phyloP scores from a whole-genome alignment of 768 basidiomycete genomes.

The Boletus fagicola region DNA sequence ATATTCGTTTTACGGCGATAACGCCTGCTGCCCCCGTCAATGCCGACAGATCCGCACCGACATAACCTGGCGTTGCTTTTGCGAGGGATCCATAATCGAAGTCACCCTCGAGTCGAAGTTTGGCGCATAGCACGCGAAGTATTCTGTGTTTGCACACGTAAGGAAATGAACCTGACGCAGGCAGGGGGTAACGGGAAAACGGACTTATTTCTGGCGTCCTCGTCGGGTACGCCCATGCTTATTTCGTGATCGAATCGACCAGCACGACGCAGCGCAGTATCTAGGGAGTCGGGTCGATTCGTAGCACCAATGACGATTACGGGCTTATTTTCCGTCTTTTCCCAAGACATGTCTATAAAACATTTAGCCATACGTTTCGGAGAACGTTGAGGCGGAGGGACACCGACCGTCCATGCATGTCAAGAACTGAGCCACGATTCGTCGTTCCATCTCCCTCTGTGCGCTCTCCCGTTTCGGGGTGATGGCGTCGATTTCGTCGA shows the following conservation, averaged over 20 bases:
- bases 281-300: conserved; percentile 92
- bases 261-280: conserved; percentile 88
- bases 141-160: conserved; percentile 53
- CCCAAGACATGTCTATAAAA: conserved; percentile 91
- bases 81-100: conserved; percentile 86
- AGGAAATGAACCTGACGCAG: background rate
- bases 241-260: conserved; percentile 98
- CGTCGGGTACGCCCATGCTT: conserved; percentile 94
- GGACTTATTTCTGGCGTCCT: conserved; percentile 85
- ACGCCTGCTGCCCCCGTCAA: conserved; percentile 93
- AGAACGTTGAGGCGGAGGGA: background rate
- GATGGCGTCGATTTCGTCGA: conserved; percentile 98
- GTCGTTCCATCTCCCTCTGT: conserved; percentile 95
- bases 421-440: conserved; percentile 95
- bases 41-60: conserved; percentile 91
- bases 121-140: conserved; percentile 78
- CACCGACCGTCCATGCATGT: conserved; percentile 96
- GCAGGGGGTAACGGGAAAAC: conserved; percentile 23
- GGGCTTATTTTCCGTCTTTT: conserved; percentile 88
- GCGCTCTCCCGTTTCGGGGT: conserved; percentile 98
- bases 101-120: conserved; percentile 80
- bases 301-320: conserved; percentile 96
- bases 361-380: background rate
- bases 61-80: conserved; percentile 94
- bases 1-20: conserved; percentile 95